Evolutionary conservation across 202 grass and related monocot genomes (phyloP), one percentile per base, ranked within the genome.

Genomic region (Alloteropsis angusta): DNA sequence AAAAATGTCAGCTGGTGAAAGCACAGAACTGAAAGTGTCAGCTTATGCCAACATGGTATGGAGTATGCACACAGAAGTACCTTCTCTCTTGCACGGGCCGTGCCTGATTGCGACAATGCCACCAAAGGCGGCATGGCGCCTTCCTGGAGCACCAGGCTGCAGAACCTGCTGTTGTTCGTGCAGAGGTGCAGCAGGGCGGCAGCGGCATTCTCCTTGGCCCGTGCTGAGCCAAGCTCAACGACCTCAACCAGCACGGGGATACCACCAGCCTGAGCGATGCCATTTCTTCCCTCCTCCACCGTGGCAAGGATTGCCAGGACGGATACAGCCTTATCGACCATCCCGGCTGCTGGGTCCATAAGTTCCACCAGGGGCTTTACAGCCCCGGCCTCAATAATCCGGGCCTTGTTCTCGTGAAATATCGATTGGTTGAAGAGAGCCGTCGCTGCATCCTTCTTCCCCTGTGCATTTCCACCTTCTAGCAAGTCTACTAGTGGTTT

Each of bases 341-440:
- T 97, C 37, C 93, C 93, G 47, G 93, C 84, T 13, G 93, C 90
- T 82, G 93, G 93, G 36, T 97, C 93, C 93, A 97, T 97, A 52
- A 97, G 79, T 43, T 93, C 93, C 12, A 97, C 93, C 64, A 97
- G 81, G 80, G 86, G 77, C 65, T 22, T 90, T 34, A 93, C 85
- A 41, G 93, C 93, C 30, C 81, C 93, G 25, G 90, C 90, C 65
- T 90, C 83, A 32, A 97, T 74, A 36, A 97, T 90, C 22, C 87
- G 86, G 56, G 57, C 80, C 63, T 97, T 97, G 72, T 97, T 90
- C 80, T 97, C 93, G 13, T 93, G 90, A 65, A 88, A 85, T 79
- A 93, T 93, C 0, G 93, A 93, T 36, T 93, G 73, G 37, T 97
- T 97, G 74, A 88, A 97, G 65, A 97, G 89, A 42, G 93, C 93